Evolutionary conservation across 2,329 filamentous ascomycete genomes (phyloP).

Genomic region (Camptophora hylomeconis): DNA sequence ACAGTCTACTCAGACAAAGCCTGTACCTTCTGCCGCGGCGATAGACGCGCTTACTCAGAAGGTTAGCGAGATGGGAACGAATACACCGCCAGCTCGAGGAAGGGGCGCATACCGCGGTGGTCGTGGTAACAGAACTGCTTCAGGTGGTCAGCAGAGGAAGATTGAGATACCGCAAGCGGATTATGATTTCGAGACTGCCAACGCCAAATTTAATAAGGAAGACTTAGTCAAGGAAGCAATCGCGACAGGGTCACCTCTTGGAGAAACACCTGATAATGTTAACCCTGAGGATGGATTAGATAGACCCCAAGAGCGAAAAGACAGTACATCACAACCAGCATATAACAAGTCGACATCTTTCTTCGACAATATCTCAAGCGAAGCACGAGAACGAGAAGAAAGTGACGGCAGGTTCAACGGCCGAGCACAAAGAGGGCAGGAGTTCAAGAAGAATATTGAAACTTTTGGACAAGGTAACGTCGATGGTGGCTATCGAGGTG

Average conservation of each 20-base stretch:
- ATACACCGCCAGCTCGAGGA: slow-evolving; percentile 25
- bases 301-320: slow-evolving; percentile 10
- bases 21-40: slow-evolving; percentile 23
- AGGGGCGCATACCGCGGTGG: slow-evolving; percentile 32
- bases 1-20: slow-evolving; percentile 14
- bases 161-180: slow-evolving; percentile 83
- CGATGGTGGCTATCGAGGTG: slow-evolving; percentile 68
- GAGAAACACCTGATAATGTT: slow-evolving; percentile 21
- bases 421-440: slow-evolving; percentile 79
- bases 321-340: slow-evolving; percentile 29
- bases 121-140: slow-evolving; percentile 28
- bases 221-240: slow-evolving; percentile 82
- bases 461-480: slow-evolving; percentile 96
- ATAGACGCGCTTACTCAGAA: slow-evolving; percentile 32
- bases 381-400: slow-evolving; percentile 77
- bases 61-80: slow-evolving; percentile 32
- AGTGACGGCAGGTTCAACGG: slow-evolving; percentile 59
- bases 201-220: slow-evolving; percentile 81
- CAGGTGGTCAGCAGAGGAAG: slow-evolving; percentile 42
- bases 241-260: slow-evolving; percentile 57
- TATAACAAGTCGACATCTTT: slow-evolving; percentile 89
- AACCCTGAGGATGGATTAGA: slow-evolving; percentile 17
- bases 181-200: slow-evolving; percentile 79
- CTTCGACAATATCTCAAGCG: slow-evolving; percentile 96
- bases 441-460: slow-evolving; percentile 91